Base-by-base conservation (phyloP, 495 filamentous ascomycete species). In the Hypoxylon subgilvum region DNA sequence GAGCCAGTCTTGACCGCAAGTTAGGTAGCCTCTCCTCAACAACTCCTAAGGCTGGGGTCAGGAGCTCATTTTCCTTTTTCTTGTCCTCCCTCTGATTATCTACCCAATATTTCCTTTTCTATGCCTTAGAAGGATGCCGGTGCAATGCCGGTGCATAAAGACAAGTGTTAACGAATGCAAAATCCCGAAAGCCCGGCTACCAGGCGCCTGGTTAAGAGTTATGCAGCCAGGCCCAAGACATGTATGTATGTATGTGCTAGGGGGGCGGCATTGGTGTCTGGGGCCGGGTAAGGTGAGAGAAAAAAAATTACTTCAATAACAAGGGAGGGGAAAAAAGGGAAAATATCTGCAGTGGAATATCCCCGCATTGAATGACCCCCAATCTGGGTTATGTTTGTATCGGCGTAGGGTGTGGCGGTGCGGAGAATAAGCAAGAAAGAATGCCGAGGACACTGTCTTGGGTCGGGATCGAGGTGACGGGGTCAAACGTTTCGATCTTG, bases 321-420 rank as follows among this genome's bases (percentile, higher is more conserved):
- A 30, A 30, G 10, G 5, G 10, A 30, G 27, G 27, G 5, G 27
- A 30, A 30, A 30, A 30, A 30, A 30, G 27, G 27, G n/a, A 35
- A 35, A 48, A 10, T 21, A 25, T 12, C 27, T 39, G 7, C 32
- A 18, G 8, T 25, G n/a, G 13, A 14, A 16, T 17, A 16, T 43
- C 57, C 49, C 57, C 57, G 35, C 48, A 51, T 32, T 8, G 19
- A 17, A 46, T 23, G 34, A 6, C 3, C 43, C 43, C 14, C 14
- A 54, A 22, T 4, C 48, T 43, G 49, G 49, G 49, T 28, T 53
- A 23, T 30, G 49, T 39, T 47, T 44, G 45, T 41, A 44, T 43
- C 12, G 45, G 18, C 23, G 43, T 45, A 23, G 25, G 19, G 32
- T 45, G 47, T 47, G 48, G 56, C 47, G 41, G 48, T 46, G 47